Percentiles rank a stretch among this genome's conserved stretches.
These are phyloP conservation scores for Anisodus acutangulus DNA, from an alignment of 257 asterid species.

Conservation along the genomic window DNA sequence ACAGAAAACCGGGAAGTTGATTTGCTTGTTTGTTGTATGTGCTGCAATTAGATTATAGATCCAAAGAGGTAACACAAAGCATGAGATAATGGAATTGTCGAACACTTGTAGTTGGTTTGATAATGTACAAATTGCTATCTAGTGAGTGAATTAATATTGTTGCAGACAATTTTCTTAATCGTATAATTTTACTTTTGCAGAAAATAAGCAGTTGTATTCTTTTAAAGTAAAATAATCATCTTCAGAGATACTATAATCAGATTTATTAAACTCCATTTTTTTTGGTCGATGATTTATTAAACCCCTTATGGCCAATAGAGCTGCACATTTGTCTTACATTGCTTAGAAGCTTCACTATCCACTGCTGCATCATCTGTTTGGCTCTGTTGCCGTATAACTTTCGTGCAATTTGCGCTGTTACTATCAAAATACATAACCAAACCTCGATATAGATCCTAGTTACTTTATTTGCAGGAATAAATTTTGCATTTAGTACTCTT, in stretches of 20 bases:
- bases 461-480: neutral
- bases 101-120: neutral
- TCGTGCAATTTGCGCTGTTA: neutral
- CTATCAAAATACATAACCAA: neutral
- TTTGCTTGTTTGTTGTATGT: neutral
- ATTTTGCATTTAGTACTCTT: slow-evolving; percentile 4
- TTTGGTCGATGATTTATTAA: too few relatives aligned
- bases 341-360: neutral
- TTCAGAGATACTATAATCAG: neutral
- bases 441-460: neutral
- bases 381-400: neutral
- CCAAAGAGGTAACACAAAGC: neutral
- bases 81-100: neutral
- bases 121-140: neutral
- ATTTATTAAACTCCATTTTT: neutral
- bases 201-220: neutral
- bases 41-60: neutral
- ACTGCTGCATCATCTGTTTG: neutral
- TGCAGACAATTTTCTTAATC: neutral
- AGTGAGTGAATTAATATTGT: neutral
- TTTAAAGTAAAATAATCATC: neutral
- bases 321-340: neutral
- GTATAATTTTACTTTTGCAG: neutral
- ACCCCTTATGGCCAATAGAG: neutral
- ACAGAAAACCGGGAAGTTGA: slow-evolving; percentile 5